Conservation (phyloP, 1,284 basidiomycete genomes). For the Apiotrichum mycotoxinovorans region DNA sequence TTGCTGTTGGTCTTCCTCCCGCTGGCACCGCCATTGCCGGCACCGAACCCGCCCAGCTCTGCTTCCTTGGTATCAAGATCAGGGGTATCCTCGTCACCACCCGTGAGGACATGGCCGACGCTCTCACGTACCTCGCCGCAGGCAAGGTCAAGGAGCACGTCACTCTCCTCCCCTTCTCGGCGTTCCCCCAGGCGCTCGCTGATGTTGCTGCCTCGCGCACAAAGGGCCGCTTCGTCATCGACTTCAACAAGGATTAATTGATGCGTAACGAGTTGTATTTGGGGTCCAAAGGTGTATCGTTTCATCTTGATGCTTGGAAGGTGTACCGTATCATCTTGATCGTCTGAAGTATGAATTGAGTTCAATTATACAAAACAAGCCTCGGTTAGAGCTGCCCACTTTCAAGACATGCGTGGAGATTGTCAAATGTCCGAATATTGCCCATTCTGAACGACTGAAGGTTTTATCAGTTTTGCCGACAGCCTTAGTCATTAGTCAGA, state of each 20-base stretch:
- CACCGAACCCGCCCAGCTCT: constrained; percentile 35
- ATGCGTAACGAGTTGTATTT: too few relatives aligned
- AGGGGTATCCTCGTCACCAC: constrained; percentile 41
- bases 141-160: constrained; percentile 24
- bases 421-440: too few relatives aligned
- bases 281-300: too few relatives aligned
- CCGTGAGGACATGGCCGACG: constrained; percentile 20
- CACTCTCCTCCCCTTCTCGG: constrained; percentile 12
- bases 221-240: constrained; percentile 16
- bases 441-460: too few relatives aligned
- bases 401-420: too few relatives aligned
- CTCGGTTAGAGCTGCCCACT: too few relatives aligned
- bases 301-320: too few relatives aligned
- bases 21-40: constrained; percentile 37
- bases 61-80: constrained; percentile 48
- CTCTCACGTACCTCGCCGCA: constrained; percentile 7
- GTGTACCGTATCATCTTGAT: too few relatives aligned
- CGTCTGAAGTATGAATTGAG: too few relatives aligned
- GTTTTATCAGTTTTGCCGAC: too few relatives aligned
- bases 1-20: constrained; percentile 18
- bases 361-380: too few relatives aligned
- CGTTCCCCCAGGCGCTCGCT: constrained; percentile 16
- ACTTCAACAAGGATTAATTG: constrained; percentile 1
- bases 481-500: too few relatives aligned
- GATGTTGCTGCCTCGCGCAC: constrained; percentile 11